These are phyloP conservation scores for Leptographium lundbergii DNA, from an alignment of 2,329 filamentous ascomycete genomes.

Conservation along the genomic window DNA sequence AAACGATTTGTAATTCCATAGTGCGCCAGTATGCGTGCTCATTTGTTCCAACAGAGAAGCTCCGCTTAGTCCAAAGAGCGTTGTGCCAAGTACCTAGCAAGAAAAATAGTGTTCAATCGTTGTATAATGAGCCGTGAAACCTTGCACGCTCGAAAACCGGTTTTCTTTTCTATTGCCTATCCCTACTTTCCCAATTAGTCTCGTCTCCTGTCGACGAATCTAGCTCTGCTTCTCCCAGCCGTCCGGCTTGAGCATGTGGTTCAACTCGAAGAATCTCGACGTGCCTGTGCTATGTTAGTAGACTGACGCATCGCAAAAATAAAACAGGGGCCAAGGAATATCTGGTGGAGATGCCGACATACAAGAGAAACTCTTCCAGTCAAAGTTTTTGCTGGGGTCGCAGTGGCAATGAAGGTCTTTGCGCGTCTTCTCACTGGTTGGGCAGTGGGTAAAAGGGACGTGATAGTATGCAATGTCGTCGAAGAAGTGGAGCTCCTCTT, in stretches of 20 bases:
- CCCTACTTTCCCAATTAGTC: neutral
- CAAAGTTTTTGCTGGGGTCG: constrained; percentile 94
- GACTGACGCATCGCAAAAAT: neutral
- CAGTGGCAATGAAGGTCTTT: constrained; percentile 85
- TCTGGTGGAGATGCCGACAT: constrained; percentile 27
- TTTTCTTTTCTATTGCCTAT: neutral
- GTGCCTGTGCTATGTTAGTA: constrained; percentile 48
- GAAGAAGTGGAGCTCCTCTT: constrained; percentile 96
- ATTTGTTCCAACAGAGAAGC: neutral
- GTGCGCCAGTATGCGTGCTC: neutral
- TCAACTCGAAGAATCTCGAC: constrained; percentile 72
- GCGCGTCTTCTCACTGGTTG: constrained; percentile 74
- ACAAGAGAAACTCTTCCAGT: constrained; percentile 99
- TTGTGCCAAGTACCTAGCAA: neutral
- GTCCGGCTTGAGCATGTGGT: constrained; percentile 67
- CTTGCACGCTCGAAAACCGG: neutral
- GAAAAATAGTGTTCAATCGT: neutral
- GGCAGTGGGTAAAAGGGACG: constrained; percentile 95
- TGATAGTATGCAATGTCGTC: constrained; percentile 98
- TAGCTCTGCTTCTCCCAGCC: constrained; percentile 66
- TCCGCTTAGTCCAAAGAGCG: neutral
- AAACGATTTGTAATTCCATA: neutral
- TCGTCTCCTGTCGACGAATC: neutral
- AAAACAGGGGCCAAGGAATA: neutral
- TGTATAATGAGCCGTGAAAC: neutral